These are phyloP conservation scores for Fusarium citri DNA, from an alignment of 2,329 filamentous ascomycete genomes.

Conservation along the genomic window DNA sequence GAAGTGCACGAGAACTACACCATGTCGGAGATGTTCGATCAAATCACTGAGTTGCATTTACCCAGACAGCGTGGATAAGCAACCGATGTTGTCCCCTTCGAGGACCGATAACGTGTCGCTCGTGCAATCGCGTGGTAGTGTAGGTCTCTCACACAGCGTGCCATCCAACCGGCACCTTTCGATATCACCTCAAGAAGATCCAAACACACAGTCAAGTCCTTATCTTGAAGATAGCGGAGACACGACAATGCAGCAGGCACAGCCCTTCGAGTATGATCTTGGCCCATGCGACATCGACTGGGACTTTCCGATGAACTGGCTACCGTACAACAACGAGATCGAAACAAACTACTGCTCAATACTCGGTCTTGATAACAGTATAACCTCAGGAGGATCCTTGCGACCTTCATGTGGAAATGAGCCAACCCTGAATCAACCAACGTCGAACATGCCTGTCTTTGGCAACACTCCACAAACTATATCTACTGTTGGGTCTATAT, in stretches of 20 bases:
- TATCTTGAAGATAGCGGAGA: not conserved
- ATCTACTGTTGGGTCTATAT: not conserved
- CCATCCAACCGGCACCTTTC: not conserved
- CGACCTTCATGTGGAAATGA: not conserved
- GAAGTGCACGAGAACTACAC: slow-evolving; percentile 24
- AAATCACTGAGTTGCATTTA: slow-evolving; percentile 23
- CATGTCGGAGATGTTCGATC: slow-evolving; percentile 24
- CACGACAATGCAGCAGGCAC: not conserved
- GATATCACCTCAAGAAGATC: not conserved
- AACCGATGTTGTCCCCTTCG: fast-evolving
- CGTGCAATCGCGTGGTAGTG: not conserved
- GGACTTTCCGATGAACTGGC: slow-evolving; percentile 44
- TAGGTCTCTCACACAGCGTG: not conserved
- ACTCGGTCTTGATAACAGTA: not conserved
- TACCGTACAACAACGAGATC: slow-evolving; percentile 37
- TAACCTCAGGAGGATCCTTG: not conserved
- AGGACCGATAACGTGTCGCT: not conserved
- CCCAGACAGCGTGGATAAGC: not conserved
- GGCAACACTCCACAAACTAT: not conserved
- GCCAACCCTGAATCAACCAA: not conserved
- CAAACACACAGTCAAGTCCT: not conserved
- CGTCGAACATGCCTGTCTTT: not conserved
- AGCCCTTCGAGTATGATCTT: slow-evolving; percentile 7
- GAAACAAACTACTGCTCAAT: slow-evolving; percentile 42
- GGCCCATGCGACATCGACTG: slow-evolving; percentile 18